A percentile compares a stretch with the other conserved stretches of the same genome.
Evolutionary conservation across 116 monocot genomes (phyloP).

Genomic region (Thalassia testudinum): DNA sequence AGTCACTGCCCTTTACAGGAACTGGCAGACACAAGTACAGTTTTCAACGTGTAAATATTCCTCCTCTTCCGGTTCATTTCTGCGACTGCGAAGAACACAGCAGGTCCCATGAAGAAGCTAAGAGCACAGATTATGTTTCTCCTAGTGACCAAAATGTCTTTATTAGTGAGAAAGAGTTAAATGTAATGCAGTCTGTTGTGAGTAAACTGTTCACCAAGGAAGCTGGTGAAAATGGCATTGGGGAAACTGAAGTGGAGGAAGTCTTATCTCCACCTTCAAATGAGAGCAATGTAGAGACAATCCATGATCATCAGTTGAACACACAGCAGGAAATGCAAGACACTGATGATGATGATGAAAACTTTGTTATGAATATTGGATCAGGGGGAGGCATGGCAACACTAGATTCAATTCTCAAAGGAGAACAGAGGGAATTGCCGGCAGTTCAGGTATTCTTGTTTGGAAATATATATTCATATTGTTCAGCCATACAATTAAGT

Average conservation of each 20-base stretch:
- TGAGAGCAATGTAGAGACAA: neutral
- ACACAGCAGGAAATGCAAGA: neutral
- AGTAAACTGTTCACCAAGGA: conserved; percentile 47
- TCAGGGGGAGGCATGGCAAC: conserved; percentile 8
- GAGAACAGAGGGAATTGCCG: conserved; percentile 4
- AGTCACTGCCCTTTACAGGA: conserved; percentile 69
- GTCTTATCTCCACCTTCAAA: conserved; percentile 8
- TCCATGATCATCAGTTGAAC: too few relatives aligned
- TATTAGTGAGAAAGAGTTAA: conserved; percentile 45
- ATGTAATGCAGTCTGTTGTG: conserved; percentile 65
- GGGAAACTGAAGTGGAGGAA: neutral
- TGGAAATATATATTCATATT: neutral
- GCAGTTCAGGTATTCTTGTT: conserved; percentile 28
- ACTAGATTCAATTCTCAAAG: conserved; percentile 15
- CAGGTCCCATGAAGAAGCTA: conserved; percentile 10
- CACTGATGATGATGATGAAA: conserved; percentile 50
- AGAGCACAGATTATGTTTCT: conserved; percentile 10
- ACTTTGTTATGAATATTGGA: conserved; percentile 66
- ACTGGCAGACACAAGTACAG: conserved; percentile 98
- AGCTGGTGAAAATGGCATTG: neutral
- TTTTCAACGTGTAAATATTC: conserved; percentile 72
- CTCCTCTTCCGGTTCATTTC: conserved; percentile 82
- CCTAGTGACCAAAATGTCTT: conserved; percentile 4
- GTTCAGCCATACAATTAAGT: too few relatives aligned
- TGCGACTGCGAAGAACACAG: conserved; percentile 92